Evolutionary conservation across 2,329 filamentous ascomycete genomes (phyloP).

Genomic region (Lithohypha guttulata): DNA sequence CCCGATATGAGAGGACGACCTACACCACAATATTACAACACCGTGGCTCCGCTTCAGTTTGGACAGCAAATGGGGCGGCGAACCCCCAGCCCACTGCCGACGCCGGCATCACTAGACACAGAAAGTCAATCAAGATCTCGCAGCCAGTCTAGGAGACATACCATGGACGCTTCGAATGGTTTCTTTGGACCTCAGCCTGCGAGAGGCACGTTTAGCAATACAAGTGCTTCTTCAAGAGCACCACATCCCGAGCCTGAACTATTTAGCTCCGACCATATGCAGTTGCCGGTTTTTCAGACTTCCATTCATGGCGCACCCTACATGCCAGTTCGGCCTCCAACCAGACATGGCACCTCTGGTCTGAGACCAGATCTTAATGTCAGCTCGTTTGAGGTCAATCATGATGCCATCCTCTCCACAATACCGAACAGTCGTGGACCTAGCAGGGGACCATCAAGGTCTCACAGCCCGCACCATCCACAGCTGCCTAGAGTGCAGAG

Average conservation of each 20-base stretch:
- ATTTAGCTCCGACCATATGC: slow-evolving; percentile 8
- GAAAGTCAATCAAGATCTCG: slow-evolving; percentile 3
- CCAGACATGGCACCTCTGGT: slow-evolving; percentile 7
- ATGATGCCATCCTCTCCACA: slow-evolving; percentile 22
- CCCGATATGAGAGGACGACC: slow-evolving; percentile 13
- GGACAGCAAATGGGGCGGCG: neutral
- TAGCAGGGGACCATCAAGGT: slow-evolving; percentile 19
- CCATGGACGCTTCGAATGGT: slow-evolving; percentile 5
- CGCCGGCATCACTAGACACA: neutral
- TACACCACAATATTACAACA: slow-evolving; percentile 12
- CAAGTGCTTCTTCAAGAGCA: neutral
- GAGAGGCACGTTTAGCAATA: neutral
- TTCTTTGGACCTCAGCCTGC: slow-evolving; percentile 1
- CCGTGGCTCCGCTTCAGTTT: slow-evolving; percentile 5
- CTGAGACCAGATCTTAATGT: slow-evolving; percentile 20
- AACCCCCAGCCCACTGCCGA: slow-evolving; percentile 1
- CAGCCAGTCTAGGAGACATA: slow-evolving; percentile 8
- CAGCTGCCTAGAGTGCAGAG: slow-evolving; percentile 19
- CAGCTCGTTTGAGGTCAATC: slow-evolving; percentile 21
- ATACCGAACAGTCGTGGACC: slow-evolving; percentile 20
- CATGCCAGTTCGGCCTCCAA: neutral
- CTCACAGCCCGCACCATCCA: slow-evolving; percentile 21
- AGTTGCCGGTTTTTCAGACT: slow-evolving; percentile 4
- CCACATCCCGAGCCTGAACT: slow-evolving; percentile 1
- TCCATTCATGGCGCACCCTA: neutral